phyloP scores from a whole-genome alignment of 2,329 filamentous ascomycete species.

The Exutisphaerella laricina region DNA sequence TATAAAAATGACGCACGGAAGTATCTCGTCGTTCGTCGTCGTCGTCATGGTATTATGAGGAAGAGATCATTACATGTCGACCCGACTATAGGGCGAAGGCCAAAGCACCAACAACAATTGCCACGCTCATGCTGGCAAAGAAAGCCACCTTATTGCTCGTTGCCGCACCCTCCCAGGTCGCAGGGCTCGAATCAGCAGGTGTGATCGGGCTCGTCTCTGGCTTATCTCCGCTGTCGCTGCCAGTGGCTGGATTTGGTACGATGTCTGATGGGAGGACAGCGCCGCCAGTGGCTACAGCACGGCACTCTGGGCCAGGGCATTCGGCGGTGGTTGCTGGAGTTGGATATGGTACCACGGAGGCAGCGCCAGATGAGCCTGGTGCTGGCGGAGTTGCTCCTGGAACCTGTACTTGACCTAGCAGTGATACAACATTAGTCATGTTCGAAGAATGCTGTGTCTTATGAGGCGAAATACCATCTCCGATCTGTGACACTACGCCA shows the following conservation, averaged over 20 bases:
- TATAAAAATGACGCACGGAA: not conserved
- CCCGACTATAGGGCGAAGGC: slow-evolving; percentile 21
- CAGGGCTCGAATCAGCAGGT: slow-evolving; percentile 10
- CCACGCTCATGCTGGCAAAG: slow-evolving; percentile 9
- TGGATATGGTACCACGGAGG: slow-evolving; percentile 17
- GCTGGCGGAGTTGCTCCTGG: not conserved
- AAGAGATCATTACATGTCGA: not conserved
- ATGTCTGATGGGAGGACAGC: slow-evolving; percentile 1
- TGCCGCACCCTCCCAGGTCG: slow-evolving; percentile 16
- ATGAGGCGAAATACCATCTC: slow-evolving; percentile 10
- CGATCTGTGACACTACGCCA: not conserved
- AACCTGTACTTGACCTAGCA: not conserved
- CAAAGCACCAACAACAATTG: slow-evolving; percentile 19
- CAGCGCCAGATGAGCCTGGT: slow-evolving; percentile 2
- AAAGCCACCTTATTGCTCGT: slow-evolving; percentile 11
- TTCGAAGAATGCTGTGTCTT: not conserved
- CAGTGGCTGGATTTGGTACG: not conserved
- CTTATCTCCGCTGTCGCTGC: not conserved
- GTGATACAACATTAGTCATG: not conserved
- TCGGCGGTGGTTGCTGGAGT: slow-evolving; percentile 13
- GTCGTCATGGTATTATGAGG: slow-evolving; percentile 6
- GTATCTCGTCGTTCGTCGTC: not conserved
- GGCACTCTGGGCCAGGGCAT: slow-evolving; percentile 27
- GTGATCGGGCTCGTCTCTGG: not conserved
- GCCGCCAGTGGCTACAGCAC: slow-evolving; percentile 19